These are phyloP conservation scores for Paraconiothyrium sp. DNA, from an alignment of 2,329 filamentous ascomycete species.

Conservation along the genomic window DNA sequence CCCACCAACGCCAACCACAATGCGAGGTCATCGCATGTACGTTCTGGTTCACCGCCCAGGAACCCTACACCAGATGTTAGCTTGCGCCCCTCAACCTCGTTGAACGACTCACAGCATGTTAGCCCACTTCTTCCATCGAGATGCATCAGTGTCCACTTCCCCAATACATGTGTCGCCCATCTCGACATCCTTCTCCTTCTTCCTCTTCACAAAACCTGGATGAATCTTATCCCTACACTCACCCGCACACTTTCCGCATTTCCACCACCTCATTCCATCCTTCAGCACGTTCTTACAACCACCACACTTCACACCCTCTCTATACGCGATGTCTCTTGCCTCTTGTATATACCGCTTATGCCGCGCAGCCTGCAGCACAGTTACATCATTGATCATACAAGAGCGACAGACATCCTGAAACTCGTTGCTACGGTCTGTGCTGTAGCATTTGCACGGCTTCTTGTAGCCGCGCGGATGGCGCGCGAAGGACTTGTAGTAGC, in stretches of 20 bases:
- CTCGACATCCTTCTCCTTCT: slow-evolving; percentile 23
- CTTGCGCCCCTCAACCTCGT: too few species aligned
- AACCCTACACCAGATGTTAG: neutral
- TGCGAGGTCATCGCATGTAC: neutral
- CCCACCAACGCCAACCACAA: neutral
- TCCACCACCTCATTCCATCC: slow-evolving; percentile 29
- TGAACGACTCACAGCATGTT: neutral
- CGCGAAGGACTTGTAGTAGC: slow-evolving; percentile 24
- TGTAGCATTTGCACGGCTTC: slow-evolving; percentile 22
- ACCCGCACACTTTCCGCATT: slow-evolving; percentile 28
- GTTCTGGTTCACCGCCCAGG: neutral
- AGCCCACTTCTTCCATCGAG: slow-evolving; percentile 13
- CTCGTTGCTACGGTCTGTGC: slow-evolving; percentile 14
- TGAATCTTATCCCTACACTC: slow-evolving; percentile 31
- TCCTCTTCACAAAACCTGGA: slow-evolving; percentile 24
- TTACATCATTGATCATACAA: slow-evolving; percentile 12
- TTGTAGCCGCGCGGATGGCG: slow-evolving; percentile 12
- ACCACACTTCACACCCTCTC: slow-evolving; percentile 20
- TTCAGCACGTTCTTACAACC: slow-evolving; percentile 23
- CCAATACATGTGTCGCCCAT: slow-evolving; percentile 13
- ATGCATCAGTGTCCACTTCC: slow-evolving; percentile 1
- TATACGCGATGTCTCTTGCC: slow-evolving; percentile 23
- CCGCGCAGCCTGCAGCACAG: slow-evolving; percentile 16
- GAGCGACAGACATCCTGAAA: slow-evolving; percentile 23
- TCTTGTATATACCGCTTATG: slow-evolving; percentile 25